Percentiles rank a stretch among this genome's conserved stretches.
phyloP scores from a whole-genome alignment of 768 basidiomycete species.

The Sporobolomyces phaffii region DNA sequence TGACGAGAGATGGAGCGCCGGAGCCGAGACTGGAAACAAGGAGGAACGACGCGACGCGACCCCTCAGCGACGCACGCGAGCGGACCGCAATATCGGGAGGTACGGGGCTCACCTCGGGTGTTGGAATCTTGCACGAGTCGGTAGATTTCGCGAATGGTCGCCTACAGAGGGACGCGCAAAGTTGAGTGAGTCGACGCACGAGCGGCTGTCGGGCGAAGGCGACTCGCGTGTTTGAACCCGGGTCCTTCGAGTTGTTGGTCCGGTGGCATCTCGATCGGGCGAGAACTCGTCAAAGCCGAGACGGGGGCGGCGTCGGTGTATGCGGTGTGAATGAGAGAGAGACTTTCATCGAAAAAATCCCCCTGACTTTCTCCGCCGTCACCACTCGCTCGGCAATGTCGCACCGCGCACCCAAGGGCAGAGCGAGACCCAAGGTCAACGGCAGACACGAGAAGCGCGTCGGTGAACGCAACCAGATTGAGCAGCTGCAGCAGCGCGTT shows the following conservation, averaged over 20 bases:
- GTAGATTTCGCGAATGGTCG: conserved; percentile 30
- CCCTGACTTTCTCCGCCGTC: background rate
- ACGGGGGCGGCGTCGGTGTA: too few species aligned
- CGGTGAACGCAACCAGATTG: conserved; percentile 43
- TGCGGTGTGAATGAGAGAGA: background rate
- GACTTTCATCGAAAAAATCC: background rate
- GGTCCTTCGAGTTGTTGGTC: background rate
- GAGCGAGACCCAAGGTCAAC: background rate
- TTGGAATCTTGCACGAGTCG: conserved; percentile 9
- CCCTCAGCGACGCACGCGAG: too few species aligned
- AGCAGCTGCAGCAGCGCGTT: conserved; percentile 44
- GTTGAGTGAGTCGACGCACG: background rate
- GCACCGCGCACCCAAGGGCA: background rate
- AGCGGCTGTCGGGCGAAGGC: too few species aligned
- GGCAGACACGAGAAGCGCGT: background rate
- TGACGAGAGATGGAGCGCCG: conserved; percentile 27
- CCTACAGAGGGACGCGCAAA: background rate
- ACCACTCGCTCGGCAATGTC: background rate
- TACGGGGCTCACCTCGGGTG: too few species aligned
- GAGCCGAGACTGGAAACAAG: conserved; percentile 11
- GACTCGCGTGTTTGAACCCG: conserved; percentile 21
- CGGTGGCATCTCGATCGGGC: background rate
- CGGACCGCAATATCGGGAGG: too few species aligned
- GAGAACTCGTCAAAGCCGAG: too few species aligned
- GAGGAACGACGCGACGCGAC: background rate